Evolutionary conservation across 2,329 filamentous ascomycete species (phyloP).

Genomic region (Cladosporium halotolerans): DNA sequence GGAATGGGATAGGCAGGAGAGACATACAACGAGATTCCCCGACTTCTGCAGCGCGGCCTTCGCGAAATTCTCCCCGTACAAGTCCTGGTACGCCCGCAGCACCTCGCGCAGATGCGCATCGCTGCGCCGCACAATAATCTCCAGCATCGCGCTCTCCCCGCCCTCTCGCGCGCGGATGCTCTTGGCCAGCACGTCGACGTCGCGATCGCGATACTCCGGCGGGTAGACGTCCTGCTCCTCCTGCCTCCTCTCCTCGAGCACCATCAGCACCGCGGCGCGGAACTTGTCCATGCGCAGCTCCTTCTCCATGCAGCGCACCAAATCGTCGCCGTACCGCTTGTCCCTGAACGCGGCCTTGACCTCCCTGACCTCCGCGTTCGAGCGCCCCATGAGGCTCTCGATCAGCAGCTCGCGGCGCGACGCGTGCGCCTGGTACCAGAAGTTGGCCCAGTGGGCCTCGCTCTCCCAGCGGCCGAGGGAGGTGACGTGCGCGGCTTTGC

Average conservation of each 20-base stretch:
- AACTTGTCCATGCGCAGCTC: conserved; percentile 97
- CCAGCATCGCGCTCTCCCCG: conserved; percentile 81
- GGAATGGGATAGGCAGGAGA: conserved; percentile 10
- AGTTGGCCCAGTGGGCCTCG: conserved; percentile 97
- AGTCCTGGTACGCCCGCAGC: conserved; percentile 66
- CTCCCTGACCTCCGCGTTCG: conserved; percentile 74
- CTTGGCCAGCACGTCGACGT: conserved; percentile 66
- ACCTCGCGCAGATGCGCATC: conserved; percentile 78
- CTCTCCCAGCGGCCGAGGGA: conserved; percentile 86
- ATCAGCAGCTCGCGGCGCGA: conserved; percentile 84
- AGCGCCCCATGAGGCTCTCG: conserved; percentile 83
- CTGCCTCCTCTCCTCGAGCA: conserved; percentile 76
- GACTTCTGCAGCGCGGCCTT: conserved; percentile 82
- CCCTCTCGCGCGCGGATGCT: conserved; percentile 66
- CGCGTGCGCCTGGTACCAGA: conserved; percentile 88
- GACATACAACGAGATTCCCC: conserved; percentile 81
- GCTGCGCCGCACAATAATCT: conserved; percentile 72
- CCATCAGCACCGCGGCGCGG: conserved; percentile 76
- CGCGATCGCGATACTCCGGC: conserved; percentile 53
- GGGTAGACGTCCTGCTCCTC: conserved; percentile 63
- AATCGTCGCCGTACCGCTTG: conserved; percentile 79
- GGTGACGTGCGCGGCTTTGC: conserved; percentile 86
- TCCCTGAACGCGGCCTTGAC: conserved; percentile 89
- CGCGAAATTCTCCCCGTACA: conserved; percentile 75
- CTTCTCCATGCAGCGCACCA: conserved; percentile 79